Conservation (phyloP, 805 yeast genomes). For the Ogataea neopini region DNA sequence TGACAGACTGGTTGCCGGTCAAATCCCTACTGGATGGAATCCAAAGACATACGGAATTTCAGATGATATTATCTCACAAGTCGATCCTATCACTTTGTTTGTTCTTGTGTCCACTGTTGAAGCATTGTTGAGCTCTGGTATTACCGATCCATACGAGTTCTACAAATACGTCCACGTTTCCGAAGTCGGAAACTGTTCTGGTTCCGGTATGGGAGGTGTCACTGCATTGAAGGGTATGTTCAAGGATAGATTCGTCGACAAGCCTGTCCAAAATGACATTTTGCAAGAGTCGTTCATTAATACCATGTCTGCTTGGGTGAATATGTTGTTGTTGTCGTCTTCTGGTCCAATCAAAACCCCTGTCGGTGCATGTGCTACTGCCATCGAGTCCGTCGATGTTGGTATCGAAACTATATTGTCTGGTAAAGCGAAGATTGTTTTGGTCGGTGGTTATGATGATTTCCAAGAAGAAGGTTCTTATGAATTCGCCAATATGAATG, state of each 20-base stretch:
- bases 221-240: slow-evolving; percentile 96
- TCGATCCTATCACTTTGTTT: slow-evolving; percentile 91
- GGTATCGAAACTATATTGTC: slow-evolving; percentile 92
- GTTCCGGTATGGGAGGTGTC: slow-evolving; percentile 99
- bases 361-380: slow-evolving; percentile 99
- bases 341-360: slow-evolving; percentile 99
- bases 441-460: slow-evolving; percentile 99
- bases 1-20: slow-evolving; percentile 83
- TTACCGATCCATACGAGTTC: slow-evolving; percentile 98
- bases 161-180: slow-evolving; percentile 97
- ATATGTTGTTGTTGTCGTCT: slow-evolving; percentile 93
- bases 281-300: slow-evolving; percentile 98
- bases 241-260: slow-evolving; percentile 88
- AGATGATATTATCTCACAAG: slow-evolving; percentile 91
- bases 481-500: slow-evolving; percentile 98
- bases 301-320: slow-evolving; percentile 99
- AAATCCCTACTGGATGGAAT: slow-evolving; percentile 98
- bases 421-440: slow-evolving; percentile 93
- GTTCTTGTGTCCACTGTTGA: slow-evolving; percentile 94
- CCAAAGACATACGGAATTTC: slow-evolving; percentile 93
- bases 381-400: slow-evolving; percentile 93
- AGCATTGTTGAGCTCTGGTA: slow-evolving; percentile 91
- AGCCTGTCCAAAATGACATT: slow-evolving; percentile 95
- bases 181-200: slow-evolving; percentile 98
- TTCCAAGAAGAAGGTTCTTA: slow-evolving; percentile 99